phyloP scores from a whole-genome alignment of 1,284 basidiomycete genomes.

The Pulveroboletus sp. region DNA sequence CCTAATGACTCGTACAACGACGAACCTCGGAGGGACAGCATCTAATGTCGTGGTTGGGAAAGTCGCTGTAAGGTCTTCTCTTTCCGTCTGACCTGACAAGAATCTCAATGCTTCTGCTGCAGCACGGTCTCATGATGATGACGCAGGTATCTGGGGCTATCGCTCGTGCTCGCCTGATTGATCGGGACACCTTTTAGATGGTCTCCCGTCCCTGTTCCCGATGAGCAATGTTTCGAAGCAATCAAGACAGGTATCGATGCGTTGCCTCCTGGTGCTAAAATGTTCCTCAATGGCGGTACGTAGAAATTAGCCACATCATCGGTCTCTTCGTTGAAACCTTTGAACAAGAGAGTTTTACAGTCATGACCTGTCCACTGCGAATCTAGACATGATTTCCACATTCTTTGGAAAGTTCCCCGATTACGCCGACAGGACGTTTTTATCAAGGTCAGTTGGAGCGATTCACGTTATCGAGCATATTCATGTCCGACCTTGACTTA shows the following conservation, averaged over 20 bases:
- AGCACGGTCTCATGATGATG: conserved; percentile 36
- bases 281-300: conserved; percentile 51
- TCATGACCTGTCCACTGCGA: conserved; percentile 33
- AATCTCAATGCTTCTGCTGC: not conserved
- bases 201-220: conserved; percentile 35
- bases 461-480: too few relatives aligned
- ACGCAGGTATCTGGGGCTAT: conserved; percentile 18
- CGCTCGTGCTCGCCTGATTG: not conserved
- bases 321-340: not conserved
- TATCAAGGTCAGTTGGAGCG: conserved; percentile 39
- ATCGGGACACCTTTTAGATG: conserved; percentile 7
- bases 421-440: conserved; percentile 49
- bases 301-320: not conserved
- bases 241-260: conserved; percentile 65
- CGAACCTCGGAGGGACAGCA: conserved; percentile 38
- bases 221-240: conserved; percentile 59
- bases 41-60: conserved; percentile 35
- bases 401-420: conserved; percentile 55
- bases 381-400: conserved; percentile 44
- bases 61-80: conserved; percentile 37
- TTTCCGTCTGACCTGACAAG: not conserved
- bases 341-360: conserved; percentile 38
- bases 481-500: not conserved
- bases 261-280: conserved; percentile 48
- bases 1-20: conserved; percentile 26